Percentiles rank a stretch among this genome's conserved stretches.
These are phyloP conservation scores for Saccharomycopsis sp. DNA, from an alignment of 805 yeast species.

Conservation along the genomic window DNA sequence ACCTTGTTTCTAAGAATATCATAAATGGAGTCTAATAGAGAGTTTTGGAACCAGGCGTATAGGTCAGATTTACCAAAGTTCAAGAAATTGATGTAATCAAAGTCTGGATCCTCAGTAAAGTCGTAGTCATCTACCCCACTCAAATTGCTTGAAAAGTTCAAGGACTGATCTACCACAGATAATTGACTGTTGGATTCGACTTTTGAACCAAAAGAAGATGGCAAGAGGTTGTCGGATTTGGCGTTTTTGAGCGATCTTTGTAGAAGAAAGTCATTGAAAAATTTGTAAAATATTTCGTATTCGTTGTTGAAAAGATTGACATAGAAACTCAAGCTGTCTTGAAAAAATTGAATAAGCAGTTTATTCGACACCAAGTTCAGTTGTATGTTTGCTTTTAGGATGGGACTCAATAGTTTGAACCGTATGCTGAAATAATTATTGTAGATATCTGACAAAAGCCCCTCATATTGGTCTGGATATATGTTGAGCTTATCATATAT, in stretches of 20 bases:
- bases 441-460: conserved; percentile 60
- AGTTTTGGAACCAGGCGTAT: conserved; percentile 49
- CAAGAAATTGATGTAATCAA: conserved; percentile 13
- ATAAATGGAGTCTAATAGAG: conserved; percentile 70
- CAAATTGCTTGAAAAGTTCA: not conserved
- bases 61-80: conserved; percentile 27
- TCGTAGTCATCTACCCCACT: conserved; percentile 8
- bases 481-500: conserved; percentile 25
- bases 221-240: not conserved
- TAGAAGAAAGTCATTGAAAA: conserved; percentile 38
- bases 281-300: conserved; percentile 44
- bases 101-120: conserved; percentile 17
- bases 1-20: conserved; percentile 60
- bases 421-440: conserved; percentile 58
- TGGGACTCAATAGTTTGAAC: conserved; percentile 29
- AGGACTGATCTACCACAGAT: conserved; percentile 1
- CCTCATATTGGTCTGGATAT: conserved; percentile 49
- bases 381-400: conserved; percentile 35
- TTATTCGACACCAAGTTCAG: conserved; percentile 31
- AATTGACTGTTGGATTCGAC: not conserved
- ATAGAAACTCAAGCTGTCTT: conserved; percentile 53
- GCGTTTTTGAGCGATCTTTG: conserved; percentile 8
- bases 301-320: conserved; percentile 58
- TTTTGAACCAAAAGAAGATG: conserved; percentile 7
- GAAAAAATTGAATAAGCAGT: conserved; percentile 53